A percentile compares a stretch with the other conserved stretches of the same genome.
phyloP scores from a whole-genome alignment of 2,329 filamentous ascomycete genomes.

The Penicillium capsulatum region DNA sequence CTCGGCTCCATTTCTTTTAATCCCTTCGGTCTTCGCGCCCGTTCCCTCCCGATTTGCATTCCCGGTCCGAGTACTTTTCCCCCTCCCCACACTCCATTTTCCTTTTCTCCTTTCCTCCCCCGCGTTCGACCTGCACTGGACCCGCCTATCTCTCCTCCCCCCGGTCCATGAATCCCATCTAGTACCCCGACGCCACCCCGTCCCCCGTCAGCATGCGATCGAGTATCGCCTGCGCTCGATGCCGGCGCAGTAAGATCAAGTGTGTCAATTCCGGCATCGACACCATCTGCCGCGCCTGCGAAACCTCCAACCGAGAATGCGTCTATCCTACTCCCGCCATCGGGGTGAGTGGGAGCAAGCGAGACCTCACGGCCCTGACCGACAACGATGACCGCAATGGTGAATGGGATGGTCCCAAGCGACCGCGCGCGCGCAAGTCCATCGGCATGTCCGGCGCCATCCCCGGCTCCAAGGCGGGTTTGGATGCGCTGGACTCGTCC shows the following conservation, averaged over 20 bases:
- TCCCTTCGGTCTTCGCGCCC: constrained; percentile 12
- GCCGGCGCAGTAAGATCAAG: constrained; percentile 78
- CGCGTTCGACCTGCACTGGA: constrained; percentile 10
- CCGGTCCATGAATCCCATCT: too few species aligned
- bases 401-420: constrained; percentile 43
- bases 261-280: constrained; percentile 74
- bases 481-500: constrained; percentile 48
- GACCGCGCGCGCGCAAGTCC: constrained; percentile 38
- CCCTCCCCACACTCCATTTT: constrained; percentile 37
- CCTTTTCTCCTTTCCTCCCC: constrained; percentile 10
- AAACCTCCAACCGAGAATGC: constrained; percentile 67
- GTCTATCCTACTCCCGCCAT: constrained; percentile 57
- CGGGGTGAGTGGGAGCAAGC: constrained; percentile 36
- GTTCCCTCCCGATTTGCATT: constrained; percentile 25
- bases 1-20: constrained; percentile 17
- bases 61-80: constrained; percentile 26
- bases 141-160: constrained; percentile 1
- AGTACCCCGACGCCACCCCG: too few species aligned
- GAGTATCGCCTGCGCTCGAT: constrained; percentile 72
- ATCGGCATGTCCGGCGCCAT: constrained; percentile 28
- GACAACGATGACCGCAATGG: constrained; percentile 40
- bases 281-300: constrained; percentile 69
- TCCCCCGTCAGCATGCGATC: constrained; percentile 67
- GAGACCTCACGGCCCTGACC: constrained; percentile 34
- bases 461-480: constrained; percentile 31